Percentiles rank a stretch among this genome's conserved stretches.
phyloP scores from a whole-genome alignment of 345 rosid genomes.

The Citrus mangshanensis region DNA sequence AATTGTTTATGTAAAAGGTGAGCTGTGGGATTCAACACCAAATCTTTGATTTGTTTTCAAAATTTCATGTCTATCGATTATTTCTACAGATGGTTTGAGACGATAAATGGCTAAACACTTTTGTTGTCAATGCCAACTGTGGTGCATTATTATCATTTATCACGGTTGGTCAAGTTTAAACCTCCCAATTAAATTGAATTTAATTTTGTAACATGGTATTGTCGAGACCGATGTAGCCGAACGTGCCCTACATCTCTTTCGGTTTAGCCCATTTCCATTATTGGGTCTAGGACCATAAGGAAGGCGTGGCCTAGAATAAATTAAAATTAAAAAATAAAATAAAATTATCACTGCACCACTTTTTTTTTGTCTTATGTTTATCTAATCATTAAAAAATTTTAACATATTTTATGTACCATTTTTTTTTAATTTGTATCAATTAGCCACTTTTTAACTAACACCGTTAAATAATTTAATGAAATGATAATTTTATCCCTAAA shows the following conservation, averaged over 20 bases:
- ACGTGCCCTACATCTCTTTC: not conserved
- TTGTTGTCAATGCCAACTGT: not conserved
- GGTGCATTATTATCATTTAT: constrained; percentile 4
- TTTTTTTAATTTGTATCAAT: too few relatives aligned
- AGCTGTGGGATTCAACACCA: too few relatives aligned
- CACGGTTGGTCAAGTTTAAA: not conserved
- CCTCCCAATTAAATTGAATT: not conserved
- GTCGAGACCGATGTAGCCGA: not conserved
- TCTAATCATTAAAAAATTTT: rapidly evolving
- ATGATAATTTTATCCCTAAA: too few relatives aligned
- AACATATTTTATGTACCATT: rapidly evolving
- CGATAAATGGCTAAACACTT: not conserved
- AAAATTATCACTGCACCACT: too few relatives aligned
- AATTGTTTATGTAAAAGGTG: too few relatives aligned
- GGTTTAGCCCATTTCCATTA: not conserved
- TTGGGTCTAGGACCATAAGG: not conserved
- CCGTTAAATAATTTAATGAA: too few relatives aligned
- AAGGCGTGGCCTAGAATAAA: too few relatives aligned
- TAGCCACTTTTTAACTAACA: too few relatives aligned
- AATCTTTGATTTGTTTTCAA: not conserved
- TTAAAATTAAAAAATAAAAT: too few relatives aligned
- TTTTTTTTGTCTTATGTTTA: too few relatives aligned
- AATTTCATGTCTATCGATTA: not conserved
- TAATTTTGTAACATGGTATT: not conserved
- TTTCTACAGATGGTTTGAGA: not conserved